Percentiles rank a stretch among this genome's conserved stretches.
Conservation (phyloP, 768 basidiomycete species). For the Calocybe indica region DNA sequence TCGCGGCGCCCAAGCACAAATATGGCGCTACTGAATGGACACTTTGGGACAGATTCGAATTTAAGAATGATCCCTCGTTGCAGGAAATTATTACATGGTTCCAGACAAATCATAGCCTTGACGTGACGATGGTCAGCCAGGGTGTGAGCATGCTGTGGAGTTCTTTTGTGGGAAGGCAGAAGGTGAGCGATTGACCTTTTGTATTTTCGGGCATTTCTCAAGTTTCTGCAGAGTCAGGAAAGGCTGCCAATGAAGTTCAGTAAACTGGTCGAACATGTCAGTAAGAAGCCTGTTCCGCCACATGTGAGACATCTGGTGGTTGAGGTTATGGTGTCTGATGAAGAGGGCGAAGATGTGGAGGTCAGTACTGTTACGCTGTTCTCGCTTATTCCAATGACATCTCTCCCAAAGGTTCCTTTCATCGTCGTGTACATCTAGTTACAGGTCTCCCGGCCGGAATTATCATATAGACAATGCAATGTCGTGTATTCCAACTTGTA, state of each 20-base stretch:
- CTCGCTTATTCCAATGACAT: conserved; percentile 1
- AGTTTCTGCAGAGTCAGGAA: conserved; percentile 64
- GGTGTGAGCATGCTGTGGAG: conserved; percentile 99
- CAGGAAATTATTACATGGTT: conserved; percentile 83
- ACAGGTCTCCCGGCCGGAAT: conserved; percentile 3
- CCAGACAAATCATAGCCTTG: conserved; percentile 75
- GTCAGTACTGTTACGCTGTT: conserved; percentile 30
- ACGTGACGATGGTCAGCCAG: conserved; percentile 93
- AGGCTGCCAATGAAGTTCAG: conserved; percentile 86
- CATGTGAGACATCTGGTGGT: conserved; percentile 83
- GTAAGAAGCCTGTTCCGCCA: conserved; percentile 87
- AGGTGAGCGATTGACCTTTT: conserved; percentile 45
- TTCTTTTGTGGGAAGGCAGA: conserved; percentile 87
- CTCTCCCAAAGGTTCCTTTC: conserved; percentile 62
- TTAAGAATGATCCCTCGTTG: conserved; percentile 84
- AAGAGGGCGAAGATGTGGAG: conserved; percentile 93
- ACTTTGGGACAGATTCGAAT: conserved; percentile 95
- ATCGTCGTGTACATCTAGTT: conserved; percentile 61
- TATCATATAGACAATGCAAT: not conserved
- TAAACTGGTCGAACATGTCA: conserved; percentile 86
- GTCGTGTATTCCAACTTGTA: not conserved
- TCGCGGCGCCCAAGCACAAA: conserved; percentile 84
- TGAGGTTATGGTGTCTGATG: conserved; percentile 92
- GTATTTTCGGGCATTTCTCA: not conserved
- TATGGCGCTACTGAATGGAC: conserved; percentile 92